Evolutionary conservation across 331 rosid genomes (phyloP).

Genomic region (Acacia concinna): DNA sequence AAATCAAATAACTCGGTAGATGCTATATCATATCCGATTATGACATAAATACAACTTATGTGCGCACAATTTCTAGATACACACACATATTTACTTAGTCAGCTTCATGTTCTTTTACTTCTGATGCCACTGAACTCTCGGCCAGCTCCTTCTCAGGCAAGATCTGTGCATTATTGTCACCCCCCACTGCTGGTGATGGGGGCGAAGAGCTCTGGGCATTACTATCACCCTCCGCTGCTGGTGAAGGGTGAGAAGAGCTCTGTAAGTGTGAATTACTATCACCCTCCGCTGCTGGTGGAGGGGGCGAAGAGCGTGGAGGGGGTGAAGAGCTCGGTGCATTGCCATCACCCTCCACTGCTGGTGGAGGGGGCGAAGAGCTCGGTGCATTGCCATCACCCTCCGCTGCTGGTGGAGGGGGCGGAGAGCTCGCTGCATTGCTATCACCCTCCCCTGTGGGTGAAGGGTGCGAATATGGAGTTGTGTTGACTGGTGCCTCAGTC

Average conservation of each 20-base stretch:
- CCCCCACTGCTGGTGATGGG: conserved; percentile 3
- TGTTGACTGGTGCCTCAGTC: too few relatives aligned
- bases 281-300: conserved; percentile 3
- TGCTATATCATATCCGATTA: background rate
- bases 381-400: too few relatives aligned
- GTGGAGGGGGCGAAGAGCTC: too few relatives aligned
- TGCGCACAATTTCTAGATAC: conserved; percentile 41
- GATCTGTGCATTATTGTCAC: background rate
- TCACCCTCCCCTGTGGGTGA: too few relatives aligned
- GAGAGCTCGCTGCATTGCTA: too few relatives aligned
- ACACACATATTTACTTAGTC: conserved; percentile 30
- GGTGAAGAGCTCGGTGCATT: too few relatives aligned
- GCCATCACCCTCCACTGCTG: too few relatives aligned
- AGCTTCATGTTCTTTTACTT: conserved; percentile 25
- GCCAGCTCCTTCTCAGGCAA: conserved; percentile 18
- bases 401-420: too few relatives aligned
- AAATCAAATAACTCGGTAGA: background rate
- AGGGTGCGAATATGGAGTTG: too few relatives aligned
- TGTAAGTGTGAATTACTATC: background rate
- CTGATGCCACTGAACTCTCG: conserved; percentile 29
- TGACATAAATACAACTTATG: conserved; percentile 34
- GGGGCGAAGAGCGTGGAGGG: too few relatives aligned
- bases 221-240: background rate
- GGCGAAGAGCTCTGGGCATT: background rate
- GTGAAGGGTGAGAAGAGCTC: background rate